phyloP scores from a whole-genome alignment of 108 stramenopile species.

The Chaetoceros tenuissimus region DNA sequence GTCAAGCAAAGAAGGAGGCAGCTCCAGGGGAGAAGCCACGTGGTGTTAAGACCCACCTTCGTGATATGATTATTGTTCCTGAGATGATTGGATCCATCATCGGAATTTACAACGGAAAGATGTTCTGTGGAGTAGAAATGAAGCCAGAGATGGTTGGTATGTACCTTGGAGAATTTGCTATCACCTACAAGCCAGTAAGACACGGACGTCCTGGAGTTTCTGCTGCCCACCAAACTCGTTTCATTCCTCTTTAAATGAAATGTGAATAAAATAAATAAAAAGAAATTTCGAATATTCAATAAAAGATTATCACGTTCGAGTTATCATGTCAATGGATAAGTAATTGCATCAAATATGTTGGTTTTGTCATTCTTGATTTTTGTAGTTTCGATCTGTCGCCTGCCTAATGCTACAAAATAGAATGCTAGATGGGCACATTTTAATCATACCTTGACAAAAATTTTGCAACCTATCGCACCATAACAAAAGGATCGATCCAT shows the following conservation, averaged over 20 bases:
- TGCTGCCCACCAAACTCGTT: constrained; percentile 93
- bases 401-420: no score
- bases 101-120: constrained; percentile 99
- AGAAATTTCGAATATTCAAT: no score
- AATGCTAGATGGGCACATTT: no score
- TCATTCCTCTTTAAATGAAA: constrained; percentile 96
- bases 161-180: constrained; percentile 99
- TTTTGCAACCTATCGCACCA: no score
- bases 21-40: constrained; percentile 95
- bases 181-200: constrained; percentile 97
- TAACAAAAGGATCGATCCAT: no score
- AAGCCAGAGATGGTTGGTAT: constrained; percentile 99
- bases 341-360: no score
- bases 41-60: constrained; percentile 98
- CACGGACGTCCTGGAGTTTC: constrained; percentile 99
- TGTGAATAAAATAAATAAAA: no score
- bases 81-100: constrained; percentile 99
- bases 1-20: constrained; percentile 99
- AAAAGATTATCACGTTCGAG: no score
- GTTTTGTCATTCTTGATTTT: no score
- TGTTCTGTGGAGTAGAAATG: constrained; percentile 98
- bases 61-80: constrained; percentile 99
- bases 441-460: no score
- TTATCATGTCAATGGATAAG: no score
- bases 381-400: no score